These are phyloP conservation scores for Uncinocarpus reesii DNA, from an alignment of 2,329 filamentous ascomycete genomes.

Conservation along the genomic window DNA sequence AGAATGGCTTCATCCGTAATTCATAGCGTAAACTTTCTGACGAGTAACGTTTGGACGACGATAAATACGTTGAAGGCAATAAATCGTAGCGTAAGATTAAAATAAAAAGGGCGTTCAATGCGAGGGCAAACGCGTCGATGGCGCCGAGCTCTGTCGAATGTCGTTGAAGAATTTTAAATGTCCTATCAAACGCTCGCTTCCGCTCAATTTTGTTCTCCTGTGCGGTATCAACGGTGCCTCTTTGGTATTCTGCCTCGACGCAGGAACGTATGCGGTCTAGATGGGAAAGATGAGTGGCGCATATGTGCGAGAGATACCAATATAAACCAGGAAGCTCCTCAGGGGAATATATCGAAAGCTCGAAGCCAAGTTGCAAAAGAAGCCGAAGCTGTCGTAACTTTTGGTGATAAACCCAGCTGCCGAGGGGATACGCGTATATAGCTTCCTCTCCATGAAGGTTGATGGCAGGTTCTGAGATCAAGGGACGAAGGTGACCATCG, in stretches of 20 bases:
- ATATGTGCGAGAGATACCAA: slow-evolving; percentile 70
- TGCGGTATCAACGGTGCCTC: slow-evolving; percentile 16
- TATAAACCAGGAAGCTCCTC: slow-evolving; percentile 86
- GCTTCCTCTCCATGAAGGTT: slow-evolving; percentile 45
- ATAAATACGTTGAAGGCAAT: slow-evolving; percentile 41
- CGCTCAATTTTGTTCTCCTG: slow-evolving; percentile 19
- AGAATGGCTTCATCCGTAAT: slow-evolving; percentile 76
- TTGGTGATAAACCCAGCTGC: slow-evolving; percentile 81
- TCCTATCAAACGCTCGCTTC: slow-evolving; percentile 29
- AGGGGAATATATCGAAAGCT: slow-evolving; percentile 77
- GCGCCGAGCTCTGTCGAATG: slow-evolving; percentile 56
- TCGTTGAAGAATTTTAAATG: slow-evolving; percentile 47
- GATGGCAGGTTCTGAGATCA: slow-evolving; percentile 52
- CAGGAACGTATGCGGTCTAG: slow-evolving; percentile 63
- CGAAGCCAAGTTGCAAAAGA: slow-evolving; percentile 85
- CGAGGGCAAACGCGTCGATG: slow-evolving; percentile 45
- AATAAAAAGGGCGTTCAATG: slow-evolving; percentile 52
- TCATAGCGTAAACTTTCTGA: slow-evolving; percentile 62
- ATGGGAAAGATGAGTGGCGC: slow-evolving; percentile 58
- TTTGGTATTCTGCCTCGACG: slow-evolving; percentile 34
- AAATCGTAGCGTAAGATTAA: slow-evolving; percentile 50
- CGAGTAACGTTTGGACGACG: slow-evolving; percentile 52
- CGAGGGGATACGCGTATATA: slow-evolving; percentile 61
- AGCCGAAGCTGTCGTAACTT: slow-evolving; percentile 82
- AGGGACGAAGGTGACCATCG: slow-evolving; percentile 55